Evolutionary conservation across 202 grass and related monocot species (phyloP).

Genomic region (Cymbopogon flexuosus): DNA sequence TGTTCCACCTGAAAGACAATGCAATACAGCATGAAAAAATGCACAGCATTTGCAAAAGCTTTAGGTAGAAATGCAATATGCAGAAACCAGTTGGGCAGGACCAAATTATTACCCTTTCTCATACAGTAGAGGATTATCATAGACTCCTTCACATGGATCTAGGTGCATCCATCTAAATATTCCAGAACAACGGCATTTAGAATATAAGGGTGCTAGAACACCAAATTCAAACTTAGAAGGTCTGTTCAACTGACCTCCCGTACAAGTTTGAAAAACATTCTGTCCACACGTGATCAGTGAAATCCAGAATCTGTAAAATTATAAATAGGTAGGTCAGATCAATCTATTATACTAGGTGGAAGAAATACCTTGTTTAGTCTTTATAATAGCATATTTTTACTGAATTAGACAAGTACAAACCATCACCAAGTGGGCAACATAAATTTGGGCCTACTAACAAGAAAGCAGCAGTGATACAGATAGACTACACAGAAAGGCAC

Average conservation of each 20-base stretch:
- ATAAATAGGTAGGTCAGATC: constrained; percentile 27
- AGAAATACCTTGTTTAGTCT: background rate
- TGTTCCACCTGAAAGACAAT: constrained; percentile 71
- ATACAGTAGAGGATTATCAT: constrained; percentile 89
- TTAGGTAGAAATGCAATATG: constrained; percentile 30
- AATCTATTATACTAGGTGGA: constrained; percentile 3
- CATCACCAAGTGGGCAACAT: background rate
- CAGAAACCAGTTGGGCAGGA: constrained; percentile 23
- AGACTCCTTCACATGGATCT: constrained; percentile 90
- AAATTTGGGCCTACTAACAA: constrained; percentile 2
- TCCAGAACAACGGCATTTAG: constrained; percentile 23
- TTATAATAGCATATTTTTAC: constrained; percentile 8
- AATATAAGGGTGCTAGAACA: constrained; percentile 27
- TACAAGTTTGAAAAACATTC: constrained; percentile 77
- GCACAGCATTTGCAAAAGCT: constrained; percentile 26
- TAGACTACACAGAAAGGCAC: background rate
- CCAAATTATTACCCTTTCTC: constrained; percentile 73
- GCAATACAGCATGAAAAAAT: constrained; percentile 33
- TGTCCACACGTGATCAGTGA: constrained; percentile 97
- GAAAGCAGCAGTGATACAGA: background rate
- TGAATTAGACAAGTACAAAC: constrained; percentile 14
- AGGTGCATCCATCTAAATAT: constrained; percentile 98
- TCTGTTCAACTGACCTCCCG: constrained; percentile 59
- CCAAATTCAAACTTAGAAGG: constrained; percentile 28
- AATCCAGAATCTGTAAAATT: constrained; percentile 72